phyloP scores from a whole-genome alignment of 2,329 filamentous ascomycete genomes.

The Monosporascus sp. region DNA sequence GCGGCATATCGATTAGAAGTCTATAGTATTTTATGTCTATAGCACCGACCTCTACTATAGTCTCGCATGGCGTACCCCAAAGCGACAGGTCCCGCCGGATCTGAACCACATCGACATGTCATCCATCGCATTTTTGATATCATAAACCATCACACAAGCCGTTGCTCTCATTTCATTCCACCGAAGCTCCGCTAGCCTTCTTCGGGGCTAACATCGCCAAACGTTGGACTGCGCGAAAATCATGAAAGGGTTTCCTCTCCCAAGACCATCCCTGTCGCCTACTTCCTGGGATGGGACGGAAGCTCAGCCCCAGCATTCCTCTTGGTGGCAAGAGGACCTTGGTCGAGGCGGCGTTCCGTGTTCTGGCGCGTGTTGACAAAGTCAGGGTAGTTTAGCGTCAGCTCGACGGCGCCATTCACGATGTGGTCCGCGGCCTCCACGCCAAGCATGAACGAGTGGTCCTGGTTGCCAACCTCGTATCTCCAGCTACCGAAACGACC shows the following conservation, averaged over 20 bases:
- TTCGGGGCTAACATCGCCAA: background rate
- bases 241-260: constrained; percentile 9
- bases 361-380: constrained; percentile 81
- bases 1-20: background rate
- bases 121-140: background rate
- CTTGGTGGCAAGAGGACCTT: constrained; percentile 31
- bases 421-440: constrained; percentile 91
- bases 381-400: constrained; percentile 94
- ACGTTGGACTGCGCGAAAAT: background rate
- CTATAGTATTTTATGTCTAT: background rate
- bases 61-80: background rate
- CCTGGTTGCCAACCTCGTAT: constrained; percentile 94
- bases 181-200: constrained; percentile 14
- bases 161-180: background rate
- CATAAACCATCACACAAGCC: background rate
- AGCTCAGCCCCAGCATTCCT: constrained; percentile 31
- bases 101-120: background rate
- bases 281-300: constrained; percentile 28
- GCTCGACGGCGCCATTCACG: constrained; percentile 80
- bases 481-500: constrained; percentile 97
- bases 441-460: constrained; percentile 96
- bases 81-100: background rate
- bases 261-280: constrained; percentile 8
- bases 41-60: background rate
- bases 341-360: constrained; percentile 56